Base-by-base conservation (phyloP, 2,329 filamentous ascomycete genomes). In the Ophiostoma novo-ulmi region DNA sequence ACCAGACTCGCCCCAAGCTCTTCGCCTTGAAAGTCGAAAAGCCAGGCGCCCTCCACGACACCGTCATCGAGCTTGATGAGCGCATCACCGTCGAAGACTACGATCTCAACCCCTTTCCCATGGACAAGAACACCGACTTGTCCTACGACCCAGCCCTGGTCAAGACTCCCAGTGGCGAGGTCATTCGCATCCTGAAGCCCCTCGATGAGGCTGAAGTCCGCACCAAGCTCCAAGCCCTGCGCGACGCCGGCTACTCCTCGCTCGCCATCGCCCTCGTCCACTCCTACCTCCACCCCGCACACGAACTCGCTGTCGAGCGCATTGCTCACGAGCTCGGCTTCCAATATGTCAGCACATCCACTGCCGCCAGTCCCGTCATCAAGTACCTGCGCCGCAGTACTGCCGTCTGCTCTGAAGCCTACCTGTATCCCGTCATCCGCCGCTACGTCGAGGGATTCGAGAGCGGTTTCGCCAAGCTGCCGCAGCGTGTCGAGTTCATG, bases 11-110 rank as follows among this genome's bases (percentile, higher is more conserved):
- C 66, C 94, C 94, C 20, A 90, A 90, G 78, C 97, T 97, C 74
- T 97, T 97, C 76, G 93, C 97, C 77, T 83, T 97, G 55, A 91
- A 90, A 17, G 96, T 97, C 75, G 84, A 85, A 74, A 93, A 94
- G 77, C 93, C 94, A 0, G 92, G 96, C 75, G 91, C 95, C 4
- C 82, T 97, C 3, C 97, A 97, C 77, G 89, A 93, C 76, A 84
- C 83, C 65, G 93, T 97, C 0, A 83, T 97, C 20, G 94, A 97
- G 81, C 85, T 97, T 55, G 90, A 95, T 72, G 94, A 97, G 84
- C 84, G 94, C 52, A 93, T 97, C 3, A 97, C 93, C 0, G 81
- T 97, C 14, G 93, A 97, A 78, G 93, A 97, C 77, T 97, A 69
- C 67, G 65, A 66, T n/a, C 65, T 65, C 41, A 65, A 72, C 68